Conservation (phyloP, 257 asterid species). For the Verbena officinalis region DNA sequence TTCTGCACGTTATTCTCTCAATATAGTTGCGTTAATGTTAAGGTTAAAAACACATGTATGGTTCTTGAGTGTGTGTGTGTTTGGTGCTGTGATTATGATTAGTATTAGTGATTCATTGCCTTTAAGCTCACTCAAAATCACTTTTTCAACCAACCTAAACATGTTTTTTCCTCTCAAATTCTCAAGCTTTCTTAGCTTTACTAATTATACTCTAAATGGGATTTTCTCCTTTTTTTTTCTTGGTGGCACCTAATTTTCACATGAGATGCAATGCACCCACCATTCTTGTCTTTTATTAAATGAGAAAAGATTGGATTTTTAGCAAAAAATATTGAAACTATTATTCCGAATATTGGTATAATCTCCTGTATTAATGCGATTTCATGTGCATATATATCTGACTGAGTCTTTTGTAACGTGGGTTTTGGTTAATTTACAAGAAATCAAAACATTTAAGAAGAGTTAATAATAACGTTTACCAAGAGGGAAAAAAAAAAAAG, state of each 20-base stretch:
- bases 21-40: too few species aligned
- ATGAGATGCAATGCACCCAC: slow-evolving; percentile 16
- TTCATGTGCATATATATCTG: too few species aligned
- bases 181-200: background rate
- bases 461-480: background rate
- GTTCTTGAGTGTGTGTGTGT: too few species aligned
- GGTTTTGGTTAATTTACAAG: background rate
- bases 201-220: background rate
- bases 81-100: too few species aligned
- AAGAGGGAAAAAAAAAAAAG: background rate
- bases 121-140: too few species aligned
- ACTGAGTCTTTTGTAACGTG: background rate
- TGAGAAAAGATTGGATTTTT: background rate
- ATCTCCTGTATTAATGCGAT: background rate
- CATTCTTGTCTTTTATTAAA: background rate
- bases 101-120: too few species aligned
- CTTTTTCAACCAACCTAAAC: too few species aligned
- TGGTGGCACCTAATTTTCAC: slow-evolving; percentile 16
- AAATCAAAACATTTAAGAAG: background rate
- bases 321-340: background rate
- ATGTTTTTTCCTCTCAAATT: too few species aligned
- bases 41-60: too few species aligned
- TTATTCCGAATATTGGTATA: background rate
- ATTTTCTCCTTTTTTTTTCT: background rate
- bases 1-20: too few species aligned